phyloP scores from a whole-genome alignment of 257 asterid genomes.

The Dorcoceras hygrometricum region DNA sequence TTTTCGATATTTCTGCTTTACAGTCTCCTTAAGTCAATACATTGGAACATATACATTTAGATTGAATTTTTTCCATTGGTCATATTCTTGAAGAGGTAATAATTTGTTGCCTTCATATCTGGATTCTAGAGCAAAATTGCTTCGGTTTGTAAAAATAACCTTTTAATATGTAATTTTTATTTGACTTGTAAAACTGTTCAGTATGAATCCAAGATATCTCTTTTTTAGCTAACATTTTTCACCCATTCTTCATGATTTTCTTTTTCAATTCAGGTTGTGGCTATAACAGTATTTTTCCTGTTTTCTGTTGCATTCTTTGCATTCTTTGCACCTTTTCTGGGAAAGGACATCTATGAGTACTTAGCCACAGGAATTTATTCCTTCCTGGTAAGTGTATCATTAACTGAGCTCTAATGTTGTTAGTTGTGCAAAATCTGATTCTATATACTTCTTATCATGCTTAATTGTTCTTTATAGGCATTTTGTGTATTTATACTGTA shows the following conservation, averaged over 20 bases:
- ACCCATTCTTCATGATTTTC: constrained; percentile 18
- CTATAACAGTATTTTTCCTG: constrained; percentile 88
- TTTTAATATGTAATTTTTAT: constrained; percentile 1
- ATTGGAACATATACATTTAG: neutral
- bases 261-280: constrained; percentile 70
- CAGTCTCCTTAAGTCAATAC: neutral
- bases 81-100: too few species aligned
- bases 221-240: constrained; percentile 5
- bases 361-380: constrained; percentile 82
- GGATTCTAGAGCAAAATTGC: constrained; percentile 10
- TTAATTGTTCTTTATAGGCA: constrained; percentile 53
- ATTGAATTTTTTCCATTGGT: neutral
- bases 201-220: neutral
- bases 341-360: constrained; percentile 82
- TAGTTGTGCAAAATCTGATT: constrained; percentile 10
- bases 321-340: constrained; percentile 95
- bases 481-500: constrained; percentile 70
- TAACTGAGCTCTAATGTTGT: constrained; percentile 24
- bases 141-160: constrained; percentile 3
- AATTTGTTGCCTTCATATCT: neutral
- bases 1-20: neutral
- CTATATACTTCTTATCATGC: constrained; percentile 19
- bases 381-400: constrained; percentile 62
- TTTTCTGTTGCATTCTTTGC: constrained; percentile 94
- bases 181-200: neutral